Base-by-base conservation (phyloP, 176 grass and related monocot genomes). In the Metroxylon sagu region DNA sequence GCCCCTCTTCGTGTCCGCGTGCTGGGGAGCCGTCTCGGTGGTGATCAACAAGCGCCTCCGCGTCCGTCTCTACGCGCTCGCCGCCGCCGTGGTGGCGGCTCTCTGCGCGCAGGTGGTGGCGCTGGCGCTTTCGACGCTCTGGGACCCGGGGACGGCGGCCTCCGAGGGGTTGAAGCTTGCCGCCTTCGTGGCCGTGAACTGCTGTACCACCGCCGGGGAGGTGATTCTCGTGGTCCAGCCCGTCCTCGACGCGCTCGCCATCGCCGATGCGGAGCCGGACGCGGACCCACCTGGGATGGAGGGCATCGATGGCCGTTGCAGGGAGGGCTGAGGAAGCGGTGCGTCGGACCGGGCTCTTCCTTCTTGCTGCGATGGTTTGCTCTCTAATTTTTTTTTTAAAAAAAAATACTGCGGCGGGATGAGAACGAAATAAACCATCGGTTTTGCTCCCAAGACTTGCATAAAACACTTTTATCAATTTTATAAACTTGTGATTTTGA, bases 41-140 rank as follows among this genome's bases (percentile, higher is more conserved):
- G 79, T 70, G 50, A 82, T 82, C 67, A 82, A 82, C 53, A 26
- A 57, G 66, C 50, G 73, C 52, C 43, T 82, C 49, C 56, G 73
- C 26, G 50, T 28, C 0, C 64, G 79, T 50, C 62, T 74, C 5
- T 72, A 67, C 51, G 73, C 61, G n/a, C 79, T 82, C 50, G 57
- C 50, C 16, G 39, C 50, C 31, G 57, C 65, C 49, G 39, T 71
- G 52, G n/a, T 76, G 6, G 26, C 16, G 48, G 67, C 68, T 14
- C 62, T 82, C 26, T 73, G 61, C 4, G 56, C 76, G n/a, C 79
- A 82, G 73, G 73, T 76, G 51, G 56, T 64, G 10, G 54, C 73
- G 5, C 67, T 82, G 17, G 26, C 62, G 16, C 61, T 76, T 29
- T 56, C 67, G 4, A 65, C 68, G 14, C 66, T 76, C 28, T 76